Conservation (phyloP, 1,284 basidiomycete species). For the Taiwanofungus camphoratus region DNA sequence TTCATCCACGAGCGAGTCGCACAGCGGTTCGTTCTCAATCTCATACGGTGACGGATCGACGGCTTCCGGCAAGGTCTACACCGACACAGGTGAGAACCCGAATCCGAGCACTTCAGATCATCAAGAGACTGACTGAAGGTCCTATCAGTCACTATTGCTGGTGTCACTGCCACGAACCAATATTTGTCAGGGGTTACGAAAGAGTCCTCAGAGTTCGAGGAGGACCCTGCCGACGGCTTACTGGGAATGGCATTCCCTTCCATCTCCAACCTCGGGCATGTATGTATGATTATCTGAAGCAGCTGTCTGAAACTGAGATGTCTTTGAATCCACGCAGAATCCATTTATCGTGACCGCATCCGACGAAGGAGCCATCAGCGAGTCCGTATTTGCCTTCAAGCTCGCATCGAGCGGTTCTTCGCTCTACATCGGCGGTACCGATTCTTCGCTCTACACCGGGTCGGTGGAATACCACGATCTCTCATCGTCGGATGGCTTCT, state of each 20-base stretch:
- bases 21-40: slow-evolving; percentile 35
- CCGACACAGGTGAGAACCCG: slow-evolving; percentile 35
- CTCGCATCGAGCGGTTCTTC: slow-evolving; percentile 39
- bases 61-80: slow-evolving; percentile 43
- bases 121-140: neutral
- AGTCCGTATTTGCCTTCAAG: slow-evolving; percentile 50
- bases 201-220: slow-evolving; percentile 7
- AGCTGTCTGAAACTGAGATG: neutral
- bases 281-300: neutral
- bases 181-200: slow-evolving; percentile 15
- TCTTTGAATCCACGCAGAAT: slow-evolving; percentile 1
- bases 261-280: neutral
- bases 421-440: slow-evolving; percentile 52
- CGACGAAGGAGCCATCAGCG: slow-evolving; percentile 29
- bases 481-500: slow-evolving; percentile 23
- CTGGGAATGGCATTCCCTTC: slow-evolving; percentile 19
- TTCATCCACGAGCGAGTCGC: slow-evolving; percentile 31
- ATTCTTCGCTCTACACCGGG: slow-evolving; percentile 35
- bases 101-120: neutral
- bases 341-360: slow-evolving; percentile 43
- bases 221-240: slow-evolving; percentile 17
- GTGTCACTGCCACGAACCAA: slow-evolving; percentile 18
- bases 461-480: slow-evolving; percentile 19
- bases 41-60: slow-evolving; percentile 48
- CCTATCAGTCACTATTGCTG: neutral